Base-by-base conservation (phyloP, 768 basidiomycete genomes). In the Galerina marginata region DNA sequence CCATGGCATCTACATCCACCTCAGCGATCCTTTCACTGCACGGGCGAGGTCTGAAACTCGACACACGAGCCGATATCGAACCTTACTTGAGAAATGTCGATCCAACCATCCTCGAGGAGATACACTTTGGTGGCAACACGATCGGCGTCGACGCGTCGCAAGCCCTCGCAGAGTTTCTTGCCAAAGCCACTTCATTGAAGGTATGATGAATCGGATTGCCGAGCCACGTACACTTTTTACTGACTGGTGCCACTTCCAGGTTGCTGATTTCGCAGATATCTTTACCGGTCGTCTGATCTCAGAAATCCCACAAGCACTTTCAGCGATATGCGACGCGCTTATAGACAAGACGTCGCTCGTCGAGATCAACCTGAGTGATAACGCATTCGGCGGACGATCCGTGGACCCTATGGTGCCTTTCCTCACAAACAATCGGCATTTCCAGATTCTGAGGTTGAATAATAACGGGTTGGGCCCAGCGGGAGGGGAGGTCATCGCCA, bases 381-480 rank as follows among this genome's bases (percentile, higher is more conserved):
- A 99, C 66, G 96, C 96, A 9, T 98, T 98, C 65, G 96, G 96
- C 20, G 95, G 93, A 37, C 89, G 96, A 69, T 95, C 92, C 36
- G 95, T 95, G 23, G 93, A 95, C 65, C 93, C 95, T 45, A 90
- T 99, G 76, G 95, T 95, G 52, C 88, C 89, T 15, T 92, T 96
- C 81, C 87, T 96, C 69, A 86, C 88, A 33, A 78, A 88, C 61
- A 96, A 96, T 73, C 88, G 88, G 59, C 84, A 82, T 64, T 87
- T 97, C 79, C 86, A 90, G 70, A 82, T 93, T 56, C 86, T 99
- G 70, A 90, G 89, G 67, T 85, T 99, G 62, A 96, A 94, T 78
- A 99, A 99, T 81, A 98, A 99, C 74, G 96, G 96, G 23, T 86
- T 99, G 15, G 96, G 96, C 9, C 92, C 93, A 12, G 88, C 86